Base-by-base conservation (phyloP, 2,329 filamentous ascomycete genomes). In the Aspergillaceae sp. region DNA sequence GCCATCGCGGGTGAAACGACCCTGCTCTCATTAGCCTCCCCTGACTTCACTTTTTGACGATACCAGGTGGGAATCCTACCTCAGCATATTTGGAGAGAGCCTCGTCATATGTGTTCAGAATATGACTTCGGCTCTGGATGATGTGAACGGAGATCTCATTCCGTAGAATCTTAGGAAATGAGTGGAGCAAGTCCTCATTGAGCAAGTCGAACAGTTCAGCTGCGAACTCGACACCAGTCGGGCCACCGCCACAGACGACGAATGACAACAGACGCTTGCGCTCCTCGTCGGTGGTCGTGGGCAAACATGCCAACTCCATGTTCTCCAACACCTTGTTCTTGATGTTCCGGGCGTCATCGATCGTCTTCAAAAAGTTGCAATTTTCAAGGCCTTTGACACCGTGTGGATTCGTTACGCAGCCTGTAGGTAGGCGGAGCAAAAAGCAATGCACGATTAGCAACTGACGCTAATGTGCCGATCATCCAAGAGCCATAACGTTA, bases 91-190 rank as follows among this genome's bases (percentile, higher is more conserved):
- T 82, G 7, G 90, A 96, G 1, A 98, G 77, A 0, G 88, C 84
- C 69, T 98, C 92, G 54, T 98, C 92, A 63, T 98, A 98, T 0
- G 92, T 98, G 71, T 98, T 98, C 29, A 98, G 75, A 52, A 98
- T 98, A 58, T 98, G 92, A 36, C 86, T 83, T 48, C 92, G 81
- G 59, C 88, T 94, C 63, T 98, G 92, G 51, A 98, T 96, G 41
- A 98, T 77, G 62, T 98, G 94, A 1, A 98, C 91, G 0, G 92
- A 97, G 42, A 98, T 94, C 65, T 98, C 89, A 63, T 97, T 97
- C 51, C 92, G 82, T n/a, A 98, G 70, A 29, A 98, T 80, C 51
- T 83, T 83, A 2, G 92, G 92, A 66, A 95, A 98, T 57, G 86
- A 81, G 44, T 77, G 75, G 38, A 83, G 83, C 38, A 98, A 69